Evolutionary conservation across 2,329 filamentous ascomycete genomes (phyloP).

Genomic region (Fusarium annulatum): DNA sequence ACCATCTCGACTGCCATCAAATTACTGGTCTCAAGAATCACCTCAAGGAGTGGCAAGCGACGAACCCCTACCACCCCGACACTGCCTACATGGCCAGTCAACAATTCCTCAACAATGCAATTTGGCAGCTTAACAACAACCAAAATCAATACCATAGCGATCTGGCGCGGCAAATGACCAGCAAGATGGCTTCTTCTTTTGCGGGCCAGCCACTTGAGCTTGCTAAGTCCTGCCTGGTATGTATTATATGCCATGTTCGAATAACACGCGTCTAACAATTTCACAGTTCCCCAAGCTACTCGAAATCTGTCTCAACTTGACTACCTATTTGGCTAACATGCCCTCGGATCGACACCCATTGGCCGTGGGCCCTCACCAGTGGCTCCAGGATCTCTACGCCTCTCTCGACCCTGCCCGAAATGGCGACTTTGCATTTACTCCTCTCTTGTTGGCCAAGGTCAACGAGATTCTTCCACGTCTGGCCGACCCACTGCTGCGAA

Average conservation of each 20-base stretch:
- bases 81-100: constrained; percentile 68
- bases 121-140: constrained; percentile 68
- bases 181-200: constrained; percentile 76
- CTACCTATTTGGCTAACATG: constrained; percentile 76
- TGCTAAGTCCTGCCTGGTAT: constrained; percentile 77
- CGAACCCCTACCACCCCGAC: constrained; percentile 63
- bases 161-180: constrained; percentile 54
- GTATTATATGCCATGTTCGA: constrained; percentile 43
- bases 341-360: constrained; percentile 71
- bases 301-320: constrained; percentile 78
- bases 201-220: constrained; percentile 79
- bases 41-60: constrained; percentile 58
- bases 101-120: constrained; percentile 72
- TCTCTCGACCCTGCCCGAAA: constrained; percentile 78
- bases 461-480: constrained; percentile 75
- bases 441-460: constrained; percentile 80
- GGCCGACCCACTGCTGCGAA: constrained; percentile 69
- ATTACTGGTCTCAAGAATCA: constrained; percentile 71
- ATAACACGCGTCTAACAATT: constrained; percentile 16
- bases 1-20: constrained; percentile 67
- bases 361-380: constrained; percentile 75
- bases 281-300: constrained; percentile 80
- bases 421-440: constrained; percentile 80
- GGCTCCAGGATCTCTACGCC: constrained; percentile 75
- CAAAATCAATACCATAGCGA: not conserved